phyloP scores from a whole-genome alignment of 108 stramenopile species.

The Pseudonitzschia multistriata region DNA sequence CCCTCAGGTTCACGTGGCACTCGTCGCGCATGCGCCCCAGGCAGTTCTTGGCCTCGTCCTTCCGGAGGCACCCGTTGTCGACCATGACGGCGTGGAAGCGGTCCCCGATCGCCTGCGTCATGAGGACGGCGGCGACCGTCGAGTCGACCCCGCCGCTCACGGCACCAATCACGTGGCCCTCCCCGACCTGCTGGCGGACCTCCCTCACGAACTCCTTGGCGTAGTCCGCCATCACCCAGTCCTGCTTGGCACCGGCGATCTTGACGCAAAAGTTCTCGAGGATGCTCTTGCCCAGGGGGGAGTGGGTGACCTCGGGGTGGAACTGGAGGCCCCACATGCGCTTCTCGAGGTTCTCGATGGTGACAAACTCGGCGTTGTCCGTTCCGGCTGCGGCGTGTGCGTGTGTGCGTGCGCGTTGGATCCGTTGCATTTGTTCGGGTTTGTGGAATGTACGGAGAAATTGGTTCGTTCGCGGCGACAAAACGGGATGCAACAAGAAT shows the following conservation, averaged over 20 bases:
- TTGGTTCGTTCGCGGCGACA: no score
- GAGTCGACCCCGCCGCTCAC: constrained; percentile 99
- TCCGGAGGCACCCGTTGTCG: constrained; percentile 97
- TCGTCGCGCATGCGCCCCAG: constrained; percentile 86
- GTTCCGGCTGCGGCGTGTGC: constrained; percentile 45
- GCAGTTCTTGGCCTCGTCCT: constrained; percentile 90
- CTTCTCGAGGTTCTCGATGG: constrained; percentile 80
- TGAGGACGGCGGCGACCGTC: constrained; percentile 95
- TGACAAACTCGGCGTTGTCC: constrained; percentile 89
- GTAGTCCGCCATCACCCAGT: constrained; percentile 98
- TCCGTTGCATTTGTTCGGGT: not conserved
- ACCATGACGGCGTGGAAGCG: constrained; percentile 98
- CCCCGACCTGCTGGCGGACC: constrained; percentile 87
- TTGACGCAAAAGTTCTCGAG: constrained; percentile 89
- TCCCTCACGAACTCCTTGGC: constrained; percentile 91
- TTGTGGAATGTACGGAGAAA: not conserved
- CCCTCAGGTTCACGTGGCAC: constrained; percentile 90
- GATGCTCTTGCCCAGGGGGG: constrained; percentile 80
- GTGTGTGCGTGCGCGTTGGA: not conserved
- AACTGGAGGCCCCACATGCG: constrained; percentile 96
- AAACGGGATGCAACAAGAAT: no score
- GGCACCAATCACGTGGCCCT: constrained; percentile 96
- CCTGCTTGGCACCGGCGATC: constrained; percentile 81
- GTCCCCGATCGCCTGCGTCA: constrained; percentile 95
- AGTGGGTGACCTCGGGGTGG: constrained; percentile 98